These are phyloP conservation scores for Solanum sejunctum DNA, from an alignment of 257 asterid genomes.

Conservation along the genomic window DNA sequence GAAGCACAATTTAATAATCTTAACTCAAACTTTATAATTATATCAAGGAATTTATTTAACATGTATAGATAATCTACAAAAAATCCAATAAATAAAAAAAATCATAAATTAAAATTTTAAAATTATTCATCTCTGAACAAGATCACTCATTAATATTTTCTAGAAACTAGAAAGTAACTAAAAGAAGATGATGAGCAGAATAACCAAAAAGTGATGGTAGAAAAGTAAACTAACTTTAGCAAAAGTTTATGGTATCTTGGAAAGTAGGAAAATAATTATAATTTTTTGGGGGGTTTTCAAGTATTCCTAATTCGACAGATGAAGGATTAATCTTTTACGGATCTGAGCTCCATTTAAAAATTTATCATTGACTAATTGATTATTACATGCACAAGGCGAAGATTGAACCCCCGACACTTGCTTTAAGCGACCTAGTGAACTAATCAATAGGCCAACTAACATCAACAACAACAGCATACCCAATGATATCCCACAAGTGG, in stretches of 20 bases:
- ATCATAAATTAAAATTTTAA: too few relatives aligned
- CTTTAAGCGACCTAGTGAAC: too few relatives aligned
- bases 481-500: too few relatives aligned
- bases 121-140: too few relatives aligned
- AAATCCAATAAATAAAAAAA: not conserved
- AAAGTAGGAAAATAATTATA: not conserved
- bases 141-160: too few relatives aligned
- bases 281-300: too few relatives aligned
- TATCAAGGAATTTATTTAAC: not conserved
- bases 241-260: not conserved
- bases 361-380: rapidly evolving
- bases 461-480: too few relatives aligned
- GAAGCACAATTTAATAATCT: not conserved
- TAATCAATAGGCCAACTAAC: too few relatives aligned
- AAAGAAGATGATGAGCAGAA: not conserved
- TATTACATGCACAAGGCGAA: rapidly evolving
- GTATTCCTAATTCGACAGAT: too few relatives aligned
- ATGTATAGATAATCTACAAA: not conserved
- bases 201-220: not conserved
- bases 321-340: rapidly evolving
- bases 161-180: not conserved
- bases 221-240: not conserved
- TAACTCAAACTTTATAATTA: not conserved
- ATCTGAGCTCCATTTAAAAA: too few relatives aligned
- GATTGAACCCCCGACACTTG: too few relatives aligned